Evolutionary conservation across 164 flowering plant species (phyloP), one percentile per base, ranked within the genome.

Genomic region (Tinospora cordifolia): DNA sequence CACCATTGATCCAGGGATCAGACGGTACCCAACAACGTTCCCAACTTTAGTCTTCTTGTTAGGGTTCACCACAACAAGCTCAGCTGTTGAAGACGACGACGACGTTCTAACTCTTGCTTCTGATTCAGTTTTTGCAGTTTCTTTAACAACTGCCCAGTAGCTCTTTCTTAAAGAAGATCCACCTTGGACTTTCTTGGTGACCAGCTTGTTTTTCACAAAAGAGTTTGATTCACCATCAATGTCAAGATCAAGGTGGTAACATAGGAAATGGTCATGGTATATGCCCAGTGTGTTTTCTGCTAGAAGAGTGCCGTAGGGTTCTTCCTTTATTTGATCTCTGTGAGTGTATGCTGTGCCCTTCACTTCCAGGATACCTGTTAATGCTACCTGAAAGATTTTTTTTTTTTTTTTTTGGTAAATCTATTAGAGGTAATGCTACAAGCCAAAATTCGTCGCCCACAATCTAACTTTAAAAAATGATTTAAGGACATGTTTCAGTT

Each of bases 161-260:
- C 97, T 91, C 77, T 81, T 86, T 66, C 95, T 78, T 1, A 83
- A 87, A 0, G 93, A 80, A 22, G 66, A 65, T 11, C 39, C 27
- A 19, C 65, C 66, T 7, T 68, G 40, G 6, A 65, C 77, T 34
- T 73, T 74, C 27, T 15, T 69, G 6, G 80, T 78, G 68, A 72
- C 38, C 25, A 87, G 68, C 38, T 80, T 81, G 63, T 82, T 62
- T 65, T 85, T 86, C 64, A 86, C 77, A 54, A 90, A 85, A 13
- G 95, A 83, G 76, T 90, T 91, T 21, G 36, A 24, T 14, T 30
- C 41, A 17, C 90, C 93, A 62, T 91, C 93, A 4, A 88, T 65
- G 77, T 91, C 95, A 0, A 91, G 83, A 75, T 91, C 94, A 5
- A 89, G 83, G 76, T 87, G 77, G 79, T 83, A 91, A 0, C 87